These are phyloP conservation scores for Asterophora lycoperdoides DNA, from an alignment of 768 basidiomycete species.

Conservation along the genomic window DNA sequence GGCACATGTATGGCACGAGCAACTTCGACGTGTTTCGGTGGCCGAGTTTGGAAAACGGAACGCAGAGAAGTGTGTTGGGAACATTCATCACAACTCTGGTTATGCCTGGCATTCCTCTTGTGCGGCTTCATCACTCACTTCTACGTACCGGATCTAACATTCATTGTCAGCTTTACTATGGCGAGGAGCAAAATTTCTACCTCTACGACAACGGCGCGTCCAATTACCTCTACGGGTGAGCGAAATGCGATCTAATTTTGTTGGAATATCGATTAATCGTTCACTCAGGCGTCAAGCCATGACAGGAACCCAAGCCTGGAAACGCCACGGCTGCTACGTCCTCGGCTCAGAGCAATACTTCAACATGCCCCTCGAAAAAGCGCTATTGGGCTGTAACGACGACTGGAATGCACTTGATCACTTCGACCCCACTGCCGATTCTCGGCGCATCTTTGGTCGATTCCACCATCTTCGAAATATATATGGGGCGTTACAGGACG, in stretches of 20 bases:
- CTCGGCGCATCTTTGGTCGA: conserved; percentile 68
- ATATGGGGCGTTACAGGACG: conserved; percentile 80
- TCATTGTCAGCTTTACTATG: conserved; percentile 63
- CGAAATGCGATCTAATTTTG: background rate
- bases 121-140: conserved; percentile 27
- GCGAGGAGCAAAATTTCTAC: conserved; percentile 92
- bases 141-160: conserved; percentile 1
- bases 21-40: conserved; percentile 96
- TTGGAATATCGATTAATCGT: background rate
- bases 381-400: conserved; percentile 79
- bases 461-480: conserved; percentile 64
- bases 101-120: conserved; percentile 84
- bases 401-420: conserved; percentile 93
- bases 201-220: conserved; percentile 81
- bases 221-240: conserved; percentile 89
- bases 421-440: conserved; percentile 85
- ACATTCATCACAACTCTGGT: conserved; percentile 76
- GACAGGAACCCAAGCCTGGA: conserved; percentile 82
- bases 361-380: conserved; percentile 82
- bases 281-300: conserved; percentile 81
- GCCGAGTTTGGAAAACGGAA: conserved; percentile 85
- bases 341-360: conserved; percentile 91
- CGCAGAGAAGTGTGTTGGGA: conserved; percentile 67
- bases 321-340: conserved; percentile 87
- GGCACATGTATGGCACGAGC: conserved; percentile 88